Percentiles rank a stretch among this genome's conserved stretches.
Conservation (phyloP, 345 rosid genomes). For the Lumnitzera littorea region DNA sequence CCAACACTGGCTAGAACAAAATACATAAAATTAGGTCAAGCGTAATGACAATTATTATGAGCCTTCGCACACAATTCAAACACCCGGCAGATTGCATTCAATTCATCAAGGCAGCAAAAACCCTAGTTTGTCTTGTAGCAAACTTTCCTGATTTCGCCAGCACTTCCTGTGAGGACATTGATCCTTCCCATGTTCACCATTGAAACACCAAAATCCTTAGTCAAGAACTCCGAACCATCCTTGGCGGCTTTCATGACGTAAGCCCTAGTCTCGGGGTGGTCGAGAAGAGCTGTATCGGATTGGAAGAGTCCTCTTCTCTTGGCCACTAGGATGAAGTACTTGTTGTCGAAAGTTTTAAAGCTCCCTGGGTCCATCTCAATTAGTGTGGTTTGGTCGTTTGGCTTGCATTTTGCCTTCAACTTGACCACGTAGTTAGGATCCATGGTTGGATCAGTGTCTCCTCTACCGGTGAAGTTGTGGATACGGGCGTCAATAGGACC, state of each 20-base stretch:
- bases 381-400: constrained; percentile 32
- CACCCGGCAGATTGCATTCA: neutral
- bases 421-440: constrained; percentile 26
- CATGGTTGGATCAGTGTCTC: constrained; percentile 42
- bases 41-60: too few species aligned
- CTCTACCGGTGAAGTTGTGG: constrained; percentile 65
- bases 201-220: constrained; percentile 49
- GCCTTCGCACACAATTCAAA: too few species aligned
- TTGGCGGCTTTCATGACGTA: constrained; percentile 28
- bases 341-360: constrained; percentile 42
- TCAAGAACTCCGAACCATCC: constrained; percentile 29
- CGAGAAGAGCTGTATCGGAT: constrained; percentile 62
- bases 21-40: too few species aligned
- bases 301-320: constrained; percentile 56
- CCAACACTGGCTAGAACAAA: too few species aligned
- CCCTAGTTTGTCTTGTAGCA: constrained; percentile 39
- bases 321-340: constrained; percentile 34
- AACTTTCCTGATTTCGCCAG: constrained; percentile 51
- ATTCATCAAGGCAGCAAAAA: neutral
- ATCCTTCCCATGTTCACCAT: constrained; percentile 70
- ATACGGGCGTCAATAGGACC: constrained; percentile 34
- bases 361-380: constrained; percentile 78
- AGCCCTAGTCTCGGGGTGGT: constrained; percentile 32
- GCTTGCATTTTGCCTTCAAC: constrained; percentile 37
- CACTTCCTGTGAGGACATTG: constrained; percentile 43